phyloP scores from a whole-genome alignment of 306 rosid genomes.

The Castanopsis chinensis region DNA sequence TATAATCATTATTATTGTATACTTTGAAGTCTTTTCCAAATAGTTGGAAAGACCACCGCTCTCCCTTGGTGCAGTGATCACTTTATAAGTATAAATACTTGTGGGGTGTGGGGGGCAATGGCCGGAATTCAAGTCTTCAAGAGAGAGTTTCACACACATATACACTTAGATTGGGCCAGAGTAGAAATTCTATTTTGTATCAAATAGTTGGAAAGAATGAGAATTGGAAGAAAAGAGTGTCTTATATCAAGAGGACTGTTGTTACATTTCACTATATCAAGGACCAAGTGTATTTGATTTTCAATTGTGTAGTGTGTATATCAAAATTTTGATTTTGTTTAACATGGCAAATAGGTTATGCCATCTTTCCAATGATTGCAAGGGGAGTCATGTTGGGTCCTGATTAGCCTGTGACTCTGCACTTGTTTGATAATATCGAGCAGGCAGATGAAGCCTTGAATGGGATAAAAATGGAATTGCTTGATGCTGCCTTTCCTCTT shows the following conservation, averaged over 20 bases:
- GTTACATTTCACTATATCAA: not conserved
- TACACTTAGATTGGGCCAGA: too few species aligned
- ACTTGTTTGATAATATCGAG: slow-evolving; percentile 62
- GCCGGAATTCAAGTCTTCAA: too few species aligned
- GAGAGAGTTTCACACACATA: too few species aligned
- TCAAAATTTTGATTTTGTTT: slow-evolving; percentile 4
- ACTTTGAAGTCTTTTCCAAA: too few species aligned
- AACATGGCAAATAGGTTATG: slow-evolving; percentile 83
- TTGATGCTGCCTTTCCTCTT: slow-evolving; percentile 75
- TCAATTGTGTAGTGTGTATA: not conserved
- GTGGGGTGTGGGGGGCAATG: too few species aligned
- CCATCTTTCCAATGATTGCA: slow-evolving; percentile 76
- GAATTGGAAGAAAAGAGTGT: not conserved
- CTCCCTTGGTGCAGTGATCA: too few species aligned
- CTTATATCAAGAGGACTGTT: not conserved
- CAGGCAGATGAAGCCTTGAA: slow-evolving; percentile 57
- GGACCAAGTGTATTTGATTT: not conserved
- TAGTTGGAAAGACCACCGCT: too few species aligned
- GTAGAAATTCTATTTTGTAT: too few species aligned
- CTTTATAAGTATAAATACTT: too few species aligned
- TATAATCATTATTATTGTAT: too few species aligned
- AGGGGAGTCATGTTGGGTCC: slow-evolving; percentile 72
- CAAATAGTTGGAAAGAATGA: too few species aligned
- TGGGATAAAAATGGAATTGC: slow-evolving; percentile 68
- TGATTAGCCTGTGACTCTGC: slow-evolving; percentile 69